phyloP scores from a whole-genome alignment of 2,329 filamentous ascomycete species.

The Diaporthe capsici region DNA sequence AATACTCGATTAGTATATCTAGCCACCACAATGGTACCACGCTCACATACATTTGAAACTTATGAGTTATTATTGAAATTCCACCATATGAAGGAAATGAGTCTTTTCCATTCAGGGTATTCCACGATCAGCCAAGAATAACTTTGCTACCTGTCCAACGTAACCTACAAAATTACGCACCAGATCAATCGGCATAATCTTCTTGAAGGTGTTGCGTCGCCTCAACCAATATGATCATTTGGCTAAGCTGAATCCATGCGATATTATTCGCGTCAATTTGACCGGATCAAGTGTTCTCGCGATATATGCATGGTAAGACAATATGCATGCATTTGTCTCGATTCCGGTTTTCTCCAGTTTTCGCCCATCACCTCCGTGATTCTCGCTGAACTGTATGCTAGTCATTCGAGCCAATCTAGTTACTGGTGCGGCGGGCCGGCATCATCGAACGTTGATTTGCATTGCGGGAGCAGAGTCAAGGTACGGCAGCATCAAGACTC shows the following conservation, averaged over 20 bases:
- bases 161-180: not conserved
- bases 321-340: not conserved
- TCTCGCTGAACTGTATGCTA: not conserved
- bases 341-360: too few relatives aligned
- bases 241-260: not conserved
- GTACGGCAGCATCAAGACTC: not conserved
- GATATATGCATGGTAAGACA: not conserved
- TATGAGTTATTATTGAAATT: too few relatives aligned
- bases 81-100: too few relatives aligned
- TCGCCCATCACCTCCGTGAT: not conserved
- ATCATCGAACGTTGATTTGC: not conserved
- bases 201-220: too few relatives aligned
- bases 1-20: too few relatives aligned
- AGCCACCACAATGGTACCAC: too few relatives aligned
- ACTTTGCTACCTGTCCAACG: not conserved
- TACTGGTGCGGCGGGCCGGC: not conserved
- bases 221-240: too few relatives aligned
- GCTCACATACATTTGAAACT: too few relatives aligned
- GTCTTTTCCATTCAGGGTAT: too few relatives aligned
- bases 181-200: too few relatives aligned
- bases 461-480: slow-evolving; percentile 8
- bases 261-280: not conserved
- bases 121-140: not conserved
- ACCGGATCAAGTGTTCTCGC: not conserved
- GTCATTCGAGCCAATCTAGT: slow-evolving; percentile 6